Evolutionary conservation across 768 basidiomycete genomes (phyloP).

Genomic region (Cantharellus anzutake): DNA sequence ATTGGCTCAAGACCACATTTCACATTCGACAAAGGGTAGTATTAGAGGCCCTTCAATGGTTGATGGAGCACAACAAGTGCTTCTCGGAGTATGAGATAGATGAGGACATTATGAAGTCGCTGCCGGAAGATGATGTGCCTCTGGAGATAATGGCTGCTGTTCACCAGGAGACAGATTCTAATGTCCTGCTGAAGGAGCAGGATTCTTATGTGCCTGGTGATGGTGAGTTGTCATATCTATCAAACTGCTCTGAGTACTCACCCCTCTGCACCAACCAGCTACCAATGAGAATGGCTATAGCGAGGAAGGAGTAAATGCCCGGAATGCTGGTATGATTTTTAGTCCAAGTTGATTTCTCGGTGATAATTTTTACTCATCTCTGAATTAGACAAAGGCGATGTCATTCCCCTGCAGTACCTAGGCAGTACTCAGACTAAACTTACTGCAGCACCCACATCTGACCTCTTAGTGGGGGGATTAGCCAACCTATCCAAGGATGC

Average conservation of each 20-base stretch:
- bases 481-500: not conserved
- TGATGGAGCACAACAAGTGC: conserved; percentile 21
- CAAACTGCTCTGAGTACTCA: too few species aligned
- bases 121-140: conserved; percentile 21
- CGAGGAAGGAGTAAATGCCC: too few species aligned
- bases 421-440: not conserved
- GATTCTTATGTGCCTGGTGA: not conserved
- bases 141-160: conserved; percentile 12
- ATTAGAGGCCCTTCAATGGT: conserved; percentile 17
- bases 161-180: conserved; percentile 9
- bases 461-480: not conserved
- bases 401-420: conserved; percentile 15
- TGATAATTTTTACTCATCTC: too few species aligned
- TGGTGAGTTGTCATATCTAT: not conserved
- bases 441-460: not conserved
- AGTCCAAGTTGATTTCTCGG: too few species aligned
- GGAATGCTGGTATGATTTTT: too few species aligned
- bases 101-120: conserved; percentile 5
- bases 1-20: conserved; percentile 17
- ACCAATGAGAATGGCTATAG: too few species aligned
- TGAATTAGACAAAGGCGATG: conserved; percentile 4
- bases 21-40: conserved; percentile 17
- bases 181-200: conserved; percentile 1
- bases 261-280: too few species aligned
- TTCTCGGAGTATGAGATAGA: conserved; percentile 17